Conservation (phyloP, 768 basidiomycete genomes). For the Pleurotus salmoneostramineus region DNA sequence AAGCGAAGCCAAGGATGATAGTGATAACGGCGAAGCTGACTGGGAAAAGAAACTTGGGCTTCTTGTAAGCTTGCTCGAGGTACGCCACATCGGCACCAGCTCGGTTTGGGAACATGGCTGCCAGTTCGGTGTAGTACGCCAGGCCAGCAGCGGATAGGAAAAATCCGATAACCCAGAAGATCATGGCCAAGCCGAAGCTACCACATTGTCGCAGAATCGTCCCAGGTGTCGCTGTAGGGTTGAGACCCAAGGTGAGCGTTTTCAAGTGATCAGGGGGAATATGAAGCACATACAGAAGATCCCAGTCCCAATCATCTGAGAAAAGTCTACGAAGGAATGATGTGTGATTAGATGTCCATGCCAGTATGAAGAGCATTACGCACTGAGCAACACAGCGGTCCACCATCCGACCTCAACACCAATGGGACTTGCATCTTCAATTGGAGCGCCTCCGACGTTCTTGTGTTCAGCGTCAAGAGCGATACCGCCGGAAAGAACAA, state of each 20-base stretch:
- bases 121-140: conserved; percentile 39
- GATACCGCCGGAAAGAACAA: background rate
- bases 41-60: conserved; percentile 37
- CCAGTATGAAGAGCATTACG: background rate
- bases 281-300: conserved; percentile 27
- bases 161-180: conserved; percentile 38
- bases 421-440: conserved; percentile 9
- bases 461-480: background rate
- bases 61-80: conserved; percentile 40
- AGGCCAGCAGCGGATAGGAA: conserved; percentile 21
- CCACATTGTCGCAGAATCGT: conserved; percentile 32
- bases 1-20: conserved; percentile 31
- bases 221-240: conserved; percentile 17
- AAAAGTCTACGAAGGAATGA: background rate
- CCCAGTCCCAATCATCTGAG: conserved; percentile 33
- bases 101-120: conserved; percentile 43
- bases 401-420: conserved; percentile 7
- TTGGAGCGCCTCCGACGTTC: conserved; percentile 8
- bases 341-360: background rate
- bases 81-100: conserved; percentile 48
- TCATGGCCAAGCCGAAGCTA: conserved; percentile 32
- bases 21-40: conserved; percentile 39
- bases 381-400: conserved; percentile 10
- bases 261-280: background rate
- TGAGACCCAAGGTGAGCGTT: background rate